Conservation (phyloP, 495 filamentous ascomycete genomes). For the Penicillium longicatenatum region DNA sequence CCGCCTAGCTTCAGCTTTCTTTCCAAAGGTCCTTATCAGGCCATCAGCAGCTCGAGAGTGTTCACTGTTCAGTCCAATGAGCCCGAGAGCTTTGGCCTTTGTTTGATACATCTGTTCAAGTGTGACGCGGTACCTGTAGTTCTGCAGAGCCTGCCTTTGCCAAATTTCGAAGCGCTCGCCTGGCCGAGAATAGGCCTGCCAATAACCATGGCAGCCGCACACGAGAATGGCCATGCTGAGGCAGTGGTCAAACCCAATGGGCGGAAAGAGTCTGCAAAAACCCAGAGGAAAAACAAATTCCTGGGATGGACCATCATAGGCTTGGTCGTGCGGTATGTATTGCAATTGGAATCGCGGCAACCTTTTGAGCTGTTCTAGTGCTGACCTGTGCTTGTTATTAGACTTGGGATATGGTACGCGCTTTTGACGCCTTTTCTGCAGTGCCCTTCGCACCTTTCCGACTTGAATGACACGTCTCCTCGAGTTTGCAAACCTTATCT, state of each 20-base stretch:
- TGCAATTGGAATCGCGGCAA: neutral
- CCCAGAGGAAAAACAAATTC: conserved; percentile 36
- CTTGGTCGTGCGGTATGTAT: conserved; percentile 61
- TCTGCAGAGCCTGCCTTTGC: conserved; percentile 6
- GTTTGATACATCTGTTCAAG: neutral
- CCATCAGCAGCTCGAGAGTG: neutral
- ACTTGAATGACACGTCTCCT: conserved; percentile 70
- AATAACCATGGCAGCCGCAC: conserved; percentile 25
- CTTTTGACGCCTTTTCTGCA: conserved; percentile 77
- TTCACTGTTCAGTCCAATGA: neutral
- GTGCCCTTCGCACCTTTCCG: conserved; percentile 71
- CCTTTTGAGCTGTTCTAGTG: neutral
- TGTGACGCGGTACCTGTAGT: neutral
- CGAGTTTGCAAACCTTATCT: conserved; percentile 85
- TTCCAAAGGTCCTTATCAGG: neutral
- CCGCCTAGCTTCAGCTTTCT: conserved; percentile 17
- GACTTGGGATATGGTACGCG: conserved; percentile 82
- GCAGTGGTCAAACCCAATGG: conserved; percentile 18
- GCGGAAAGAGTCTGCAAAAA: conserved; percentile 10
- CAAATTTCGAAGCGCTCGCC: conserved; percentile 13
- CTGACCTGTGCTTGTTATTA: conserved; percentile 33
- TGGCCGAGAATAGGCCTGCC: conserved; percentile 12
- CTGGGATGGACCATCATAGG: conserved; percentile 53
- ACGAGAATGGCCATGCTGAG: conserved; percentile 36
- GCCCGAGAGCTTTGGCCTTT: neutral